phyloP scores from a whole-genome alignment of 2,329 filamentous ascomycete species.

The Trichoderma sp. region DNA sequence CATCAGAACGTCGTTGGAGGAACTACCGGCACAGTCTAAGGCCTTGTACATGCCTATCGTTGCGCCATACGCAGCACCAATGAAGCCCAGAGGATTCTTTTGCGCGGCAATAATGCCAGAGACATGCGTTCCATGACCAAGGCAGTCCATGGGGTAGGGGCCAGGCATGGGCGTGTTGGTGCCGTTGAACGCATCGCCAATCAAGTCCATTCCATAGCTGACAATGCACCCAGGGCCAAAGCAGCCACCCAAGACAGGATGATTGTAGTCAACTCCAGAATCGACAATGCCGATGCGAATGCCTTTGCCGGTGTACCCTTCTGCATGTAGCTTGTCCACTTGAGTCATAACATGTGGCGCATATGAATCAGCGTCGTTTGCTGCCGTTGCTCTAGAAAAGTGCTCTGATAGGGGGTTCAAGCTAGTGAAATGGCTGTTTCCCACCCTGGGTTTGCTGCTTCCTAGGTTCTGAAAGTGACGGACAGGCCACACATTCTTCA shows the following conservation, averaged over 20 bases:
- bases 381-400: background rate
- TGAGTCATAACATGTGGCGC: slow-evolving; percentile 54
- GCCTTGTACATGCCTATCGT: slow-evolving; percentile 40
- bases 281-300: slow-evolving; percentile 55
- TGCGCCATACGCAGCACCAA: slow-evolving; percentile 40
- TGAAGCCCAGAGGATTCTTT: slow-evolving; percentile 36
- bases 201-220: slow-evolving; percentile 42
- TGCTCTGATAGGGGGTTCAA: background rate
- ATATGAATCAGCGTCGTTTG: background rate
- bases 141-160: slow-evolving; percentile 37
- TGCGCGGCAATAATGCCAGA: slow-evolving; percentile 46
- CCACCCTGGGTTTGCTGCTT: slow-evolving; percentile 38
- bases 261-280: slow-evolving; percentile 48
- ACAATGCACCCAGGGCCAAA: slow-evolving; percentile 47
- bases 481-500: slow-evolving; percentile 53
- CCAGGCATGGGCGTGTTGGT: slow-evolving; percentile 35
- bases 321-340: slow-evolving; percentile 50
- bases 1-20: slow-evolving; percentile 39
- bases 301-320: slow-evolving; percentile 51
- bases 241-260: slow-evolving; percentile 46
- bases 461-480: background rate
- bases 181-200: slow-evolving; percentile 37
- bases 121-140: slow-evolving; percentile 45
- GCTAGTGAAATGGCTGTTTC: slow-evolving; percentile 34
- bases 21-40: slow-evolving; percentile 33